Conservation (phyloP, 2,329 filamentous ascomycete species). For the Keithomyces neogunnii region DNA sequence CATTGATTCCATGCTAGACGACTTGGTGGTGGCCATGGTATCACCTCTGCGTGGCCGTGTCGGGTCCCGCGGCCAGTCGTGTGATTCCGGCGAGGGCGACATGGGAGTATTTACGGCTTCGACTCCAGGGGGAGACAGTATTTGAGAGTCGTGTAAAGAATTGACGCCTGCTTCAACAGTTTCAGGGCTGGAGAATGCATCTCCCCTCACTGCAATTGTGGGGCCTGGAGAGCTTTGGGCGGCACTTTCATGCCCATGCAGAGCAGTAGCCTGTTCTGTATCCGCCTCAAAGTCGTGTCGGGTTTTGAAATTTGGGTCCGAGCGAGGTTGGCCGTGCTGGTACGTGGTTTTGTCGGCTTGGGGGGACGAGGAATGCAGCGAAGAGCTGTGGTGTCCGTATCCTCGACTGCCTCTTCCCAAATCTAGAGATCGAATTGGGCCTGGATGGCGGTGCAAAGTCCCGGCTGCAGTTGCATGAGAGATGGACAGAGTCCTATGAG, state of each 20-base stretch:
- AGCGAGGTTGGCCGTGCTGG: slow-evolving; percentile 34
- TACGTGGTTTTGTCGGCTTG: slow-evolving; percentile 25
- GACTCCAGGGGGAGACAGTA: neutral
- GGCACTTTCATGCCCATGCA: neutral
- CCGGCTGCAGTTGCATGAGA: slow-evolving; percentile 47
- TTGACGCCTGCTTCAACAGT: neutral
- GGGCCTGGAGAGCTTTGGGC: neutral
- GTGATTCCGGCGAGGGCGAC: slow-evolving; percentile 38
- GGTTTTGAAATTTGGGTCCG: slow-evolving; percentile 34
- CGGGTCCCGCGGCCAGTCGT: slow-evolving; percentile 22
- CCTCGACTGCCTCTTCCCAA: slow-evolving; percentile 21
- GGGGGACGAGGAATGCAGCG: slow-evolving; percentile 29
- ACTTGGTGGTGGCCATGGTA: slow-evolving; percentile 36
- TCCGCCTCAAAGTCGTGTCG: slow-evolving; percentile 5
- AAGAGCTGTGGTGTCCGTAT: slow-evolving; percentile 19
- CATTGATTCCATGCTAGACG: slow-evolving; percentile 44
- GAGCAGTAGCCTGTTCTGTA: neutral
- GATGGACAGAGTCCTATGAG: slow-evolving; percentile 52
- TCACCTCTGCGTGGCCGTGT: slow-evolving; percentile 28
- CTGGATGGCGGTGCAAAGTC: slow-evolving; percentile 36
- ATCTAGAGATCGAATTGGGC: slow-evolving; percentile 38
- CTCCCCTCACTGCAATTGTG: too few species aligned
- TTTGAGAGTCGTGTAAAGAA: neutral
- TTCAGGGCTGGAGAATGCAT: neutral
- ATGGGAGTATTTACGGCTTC: slow-evolving; percentile 27